Base-by-base conservation (phyloP, 352 stramenopile genomes). In the Globisporangium parvum region DNA sequence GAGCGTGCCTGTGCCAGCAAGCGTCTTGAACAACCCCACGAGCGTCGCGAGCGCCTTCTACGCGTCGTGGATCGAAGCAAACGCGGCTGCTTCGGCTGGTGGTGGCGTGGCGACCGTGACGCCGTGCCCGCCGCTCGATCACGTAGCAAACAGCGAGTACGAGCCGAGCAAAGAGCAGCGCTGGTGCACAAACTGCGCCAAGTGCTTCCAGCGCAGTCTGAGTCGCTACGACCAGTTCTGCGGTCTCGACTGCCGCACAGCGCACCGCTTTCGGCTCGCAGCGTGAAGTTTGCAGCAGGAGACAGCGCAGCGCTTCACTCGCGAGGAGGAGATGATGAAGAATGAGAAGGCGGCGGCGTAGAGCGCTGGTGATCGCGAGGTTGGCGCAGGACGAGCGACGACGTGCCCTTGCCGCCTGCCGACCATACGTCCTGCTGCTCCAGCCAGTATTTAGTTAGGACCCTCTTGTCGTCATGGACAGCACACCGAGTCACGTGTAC, bases 181-280 rank as follows among this genome's bases (percentile, higher is more conserved):
- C 26, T 88, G 78, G 78, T 91, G 80, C 59, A 71, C 69, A 21
- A 91, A 91, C 63, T 91, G 80, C 61, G 74, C 67, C 69, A 91
- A 89, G 67, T 85, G 76, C 57, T 91, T 81, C 58, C 78, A 85
- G 58, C 74, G 77, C 17, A 71, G 71, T 1, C 64, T 87, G 40
- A 91, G 80, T 47, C 77, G 68, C 53, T 91, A 67, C 48, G 80
- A 91, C 44, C 60, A 76, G 39, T 91, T 87, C 55, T 91, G 80
- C 57, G 80, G 76, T 0, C 49, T 80, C 17, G 69, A 89, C 64
- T 89, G 79, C 69, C 84, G 85, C 65, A 89, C 79, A 11, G 79
- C 79, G 21, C 71, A 86, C 50, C 63, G 68, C 12, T 63, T 63
- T 41, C 57, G 57, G 11, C 33, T 58, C 17, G 33, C 40, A 5